Conservation (phyloP, 345 rosid species). For the Ailanthus altissimus region DNA sequence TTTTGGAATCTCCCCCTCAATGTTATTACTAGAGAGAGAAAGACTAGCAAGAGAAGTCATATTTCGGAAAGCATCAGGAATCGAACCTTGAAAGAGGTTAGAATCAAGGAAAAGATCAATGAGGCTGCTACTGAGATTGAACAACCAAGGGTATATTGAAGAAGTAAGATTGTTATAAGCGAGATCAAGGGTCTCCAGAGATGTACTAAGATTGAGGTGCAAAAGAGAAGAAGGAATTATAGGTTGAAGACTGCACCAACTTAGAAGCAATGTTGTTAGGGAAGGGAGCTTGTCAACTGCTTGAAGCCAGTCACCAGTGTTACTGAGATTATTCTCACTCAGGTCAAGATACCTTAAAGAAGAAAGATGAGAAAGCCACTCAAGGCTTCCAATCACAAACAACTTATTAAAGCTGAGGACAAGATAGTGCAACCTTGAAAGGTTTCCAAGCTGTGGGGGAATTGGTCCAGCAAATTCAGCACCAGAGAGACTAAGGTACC, state of each 20-base stretch:
- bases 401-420: too few relatives aligned
- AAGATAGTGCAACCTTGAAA: too few relatives aligned
- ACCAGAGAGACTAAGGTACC: too few relatives aligned
- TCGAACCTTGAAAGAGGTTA: neutral
- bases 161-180: too few relatives aligned
- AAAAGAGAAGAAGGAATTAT: constrained; percentile 1
- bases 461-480: too few relatives aligned
- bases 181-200: constrained; percentile 14
- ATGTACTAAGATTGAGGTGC: neutral
- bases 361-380: too few relatives aligned
- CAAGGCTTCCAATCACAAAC: too few relatives aligned
- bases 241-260: constrained; percentile 3
- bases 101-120: neutral
- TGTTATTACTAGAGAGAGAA: neutral
- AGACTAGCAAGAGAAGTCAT: neutral
- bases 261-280: constrained; percentile 3
- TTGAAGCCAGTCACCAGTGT: constrained; percentile 18
- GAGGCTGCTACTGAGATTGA: neutral
- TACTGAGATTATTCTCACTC: neutral
- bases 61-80: neutral
- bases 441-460: too few relatives aligned
- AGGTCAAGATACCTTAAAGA: too few relatives aligned
- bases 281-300: constrained; percentile 1
- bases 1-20: neutral
- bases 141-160: constrained; percentile 20